Evolutionary conservation across 805 yeast genomes (phyloP), one percentile per base, ranked within the genome.

Genomic region (Starmerella apis): DNA sequence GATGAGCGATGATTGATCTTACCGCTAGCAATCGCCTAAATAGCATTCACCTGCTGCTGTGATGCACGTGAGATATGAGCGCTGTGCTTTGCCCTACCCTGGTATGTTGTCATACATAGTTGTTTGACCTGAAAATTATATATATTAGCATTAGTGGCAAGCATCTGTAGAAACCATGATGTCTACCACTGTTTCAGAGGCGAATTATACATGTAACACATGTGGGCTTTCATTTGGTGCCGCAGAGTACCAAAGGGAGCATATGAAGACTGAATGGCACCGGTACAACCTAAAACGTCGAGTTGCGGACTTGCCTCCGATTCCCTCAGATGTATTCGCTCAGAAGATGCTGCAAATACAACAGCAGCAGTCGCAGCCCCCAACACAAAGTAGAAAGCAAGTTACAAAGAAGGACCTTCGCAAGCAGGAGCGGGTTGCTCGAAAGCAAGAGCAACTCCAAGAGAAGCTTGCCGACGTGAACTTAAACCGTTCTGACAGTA

Each of bases 251-350:
- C 98, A 92, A 68, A 74, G 97, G 55, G 75, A 75, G 56, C 98
- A 92, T 65, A 92, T 92, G 98, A 86, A 85, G 64, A 81, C 95
- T 2, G 98, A 92, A 50, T 92, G 98, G 98, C 98, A 92, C 64
- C 76, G 98, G 55, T 92, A 92, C 67, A 92, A 92, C 62, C 74
- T 92, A 62, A 92, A 92, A 64, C 79, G 98, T 68, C 77, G 95
- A 60, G 95, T 92, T 28, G 95, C 96, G 0, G 75, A 76, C 27
- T 68, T 87, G 51, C 81, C 88, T 6, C 81, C 94, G 1, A 77
- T 87, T 27, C 68, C 80, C 18, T 77, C 86, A 2, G 83, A 73
- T 35, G 67, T 75, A 1, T 83, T 83, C 65, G 84, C 83, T 19
- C 83, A 81, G 56, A 83, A 86, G 63, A 82, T 83, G 30, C 62